Percentiles rank a stretch among this genome's conserved stretches.
These are phyloP conservation scores for Agaricus blazei DNA, from an alignment of 768 basidiomycete genomes.

Conservation along the genomic window DNA sequence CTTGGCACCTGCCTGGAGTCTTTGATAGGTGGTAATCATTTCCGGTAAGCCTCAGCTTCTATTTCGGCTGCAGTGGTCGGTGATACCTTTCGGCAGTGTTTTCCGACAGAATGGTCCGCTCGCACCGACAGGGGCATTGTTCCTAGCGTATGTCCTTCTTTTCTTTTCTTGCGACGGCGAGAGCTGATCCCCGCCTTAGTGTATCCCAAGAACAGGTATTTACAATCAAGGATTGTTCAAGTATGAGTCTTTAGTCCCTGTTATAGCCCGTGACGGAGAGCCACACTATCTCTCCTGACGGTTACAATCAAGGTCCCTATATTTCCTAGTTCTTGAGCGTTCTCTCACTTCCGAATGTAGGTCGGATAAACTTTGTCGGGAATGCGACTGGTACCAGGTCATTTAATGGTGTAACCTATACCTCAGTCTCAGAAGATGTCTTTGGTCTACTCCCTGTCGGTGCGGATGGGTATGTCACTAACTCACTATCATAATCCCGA, in stretches of 20 bases:
- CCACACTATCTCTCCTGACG: slow-evolving; percentile 28
- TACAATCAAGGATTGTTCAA: not conserved
- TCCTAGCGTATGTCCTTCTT: slow-evolving; percentile 31
- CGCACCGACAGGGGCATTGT: slow-evolving; percentile 46
- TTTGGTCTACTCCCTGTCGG: slow-evolving; percentile 53
- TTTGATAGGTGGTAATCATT: slow-evolving; percentile 74
- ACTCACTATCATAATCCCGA: not conserved
- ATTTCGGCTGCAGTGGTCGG: not conserved
- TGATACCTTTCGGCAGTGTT: slow-evolving; percentile 26
- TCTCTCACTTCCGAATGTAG: slow-evolving; percentile 11
- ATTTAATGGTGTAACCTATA: slow-evolving; percentile 42
- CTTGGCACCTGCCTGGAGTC: slow-evolving; percentile 74
- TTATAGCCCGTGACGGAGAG: slow-evolving; percentile 20
- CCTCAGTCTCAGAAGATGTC: slow-evolving; percentile 39
- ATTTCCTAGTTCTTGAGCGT: not conserved
- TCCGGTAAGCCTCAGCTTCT: slow-evolving; percentile 46
- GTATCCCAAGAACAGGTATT: slow-evolving; percentile 32
- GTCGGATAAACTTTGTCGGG: slow-evolving; percentile 23
- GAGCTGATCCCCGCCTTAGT: slow-evolving; percentile 11
- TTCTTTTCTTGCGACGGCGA: not conserved
- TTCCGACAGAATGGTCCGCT: slow-evolving; percentile 54
- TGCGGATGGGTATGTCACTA: slow-evolving; percentile 27
- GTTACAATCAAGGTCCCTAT: slow-evolving; percentile 26
- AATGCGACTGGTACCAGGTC: slow-evolving; percentile 26
- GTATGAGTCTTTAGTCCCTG: not conserved